Base-by-base conservation (phyloP, 768 basidiomycete species). In the Polyporus arcularius region DNA sequence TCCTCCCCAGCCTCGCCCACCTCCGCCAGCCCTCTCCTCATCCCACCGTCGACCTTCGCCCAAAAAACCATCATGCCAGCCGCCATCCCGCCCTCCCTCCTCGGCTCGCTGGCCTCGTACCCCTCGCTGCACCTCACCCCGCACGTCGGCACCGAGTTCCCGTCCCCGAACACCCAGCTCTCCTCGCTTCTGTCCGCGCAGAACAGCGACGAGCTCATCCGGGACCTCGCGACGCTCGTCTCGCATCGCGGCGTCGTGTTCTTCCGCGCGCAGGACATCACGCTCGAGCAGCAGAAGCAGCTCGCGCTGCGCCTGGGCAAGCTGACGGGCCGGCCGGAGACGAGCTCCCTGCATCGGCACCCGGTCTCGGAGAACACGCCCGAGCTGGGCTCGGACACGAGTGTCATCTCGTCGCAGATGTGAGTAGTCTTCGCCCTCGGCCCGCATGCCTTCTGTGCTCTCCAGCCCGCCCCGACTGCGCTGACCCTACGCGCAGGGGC, bases 161-260 rank as follows among this genome's bases (percentile, higher is more conserved):
- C 76, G 4, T 66, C 72, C 66, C 43, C 68, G 72, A 30, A 71
- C 77, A 72, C 80, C 12, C 83, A 85, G 67, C 76, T 86, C 14
- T 76, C 78, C 4, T 65, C 73, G 12, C 65, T 85, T 6, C 77
- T 86, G 32, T 63, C 70, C 0, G 78, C 78, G 1, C 69, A 74
- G 6, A 78, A 84, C 65, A 69, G 80, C 7, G 83, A 85, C 63
- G 79, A 79, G 60, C 72, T 84, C 50, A 71, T 86, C 60, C 75
- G 76, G 21, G 85, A 85, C 65, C 79, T 87, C 6, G 83, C 85
- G 0, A 76, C 76, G 3, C 76, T 85, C 43, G 76, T 80, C 40
- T 79, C 78, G 31, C 81, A 81, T 55, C 82, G 86, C 35, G 85
- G 85, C 3, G 86, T 87, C 48, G 84, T 87, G 5, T 88, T 88